Evolutionary conservation across 768 basidiomycete species (phyloP).

Genomic region (Trametes cingulata): DNA sequence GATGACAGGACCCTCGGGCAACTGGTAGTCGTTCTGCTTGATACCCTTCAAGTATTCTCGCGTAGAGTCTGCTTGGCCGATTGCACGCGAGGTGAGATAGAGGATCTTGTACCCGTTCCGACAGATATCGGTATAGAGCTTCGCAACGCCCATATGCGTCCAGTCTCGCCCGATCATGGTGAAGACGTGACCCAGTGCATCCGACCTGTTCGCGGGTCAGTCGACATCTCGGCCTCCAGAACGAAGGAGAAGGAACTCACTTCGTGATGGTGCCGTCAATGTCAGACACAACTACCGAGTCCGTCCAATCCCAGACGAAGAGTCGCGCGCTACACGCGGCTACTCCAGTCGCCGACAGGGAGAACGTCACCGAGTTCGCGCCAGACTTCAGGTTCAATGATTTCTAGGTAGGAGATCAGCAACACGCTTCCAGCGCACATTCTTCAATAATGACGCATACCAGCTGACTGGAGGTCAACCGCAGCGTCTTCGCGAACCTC

Average conservation of each 20-base stretch:
- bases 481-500: slow-evolving; percentile 88
- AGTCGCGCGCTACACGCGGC: slow-evolving; percentile 89
- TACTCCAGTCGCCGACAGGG: slow-evolving; percentile 78
- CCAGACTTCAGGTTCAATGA: slow-evolving; percentile 80
- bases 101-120: slow-evolving; percentile 98
- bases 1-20: slow-evolving; percentile 98
- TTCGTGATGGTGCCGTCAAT: slow-evolving; percentile 99
- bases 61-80: slow-evolving; percentile 97
- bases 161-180: slow-evolving; percentile 98
- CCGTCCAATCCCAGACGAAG: slow-evolving; percentile 94
- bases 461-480: slow-evolving; percentile 92
- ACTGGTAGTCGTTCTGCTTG: slow-evolving; percentile 91
- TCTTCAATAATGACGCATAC: slow-evolving; percentile 38
- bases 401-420: slow-evolving; percentile 56
- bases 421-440: neutral
- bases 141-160: slow-evolving; percentile 97
- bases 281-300: slow-evolving; percentile 90
- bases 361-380: slow-evolving; percentile 91
- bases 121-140: slow-evolving; percentile 92
- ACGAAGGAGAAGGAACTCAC: slow-evolving; percentile 45
- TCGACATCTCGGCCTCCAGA: neutral
- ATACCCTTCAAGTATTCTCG: slow-evolving; percentile 92
- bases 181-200: slow-evolving; percentile 94
- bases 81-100: slow-evolving; percentile 95
- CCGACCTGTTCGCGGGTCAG: slow-evolving; percentile 63